Evolutionary conservation across 176 grass and related monocot species (phyloP).

Genomic region (Avena eriantha): DNA sequence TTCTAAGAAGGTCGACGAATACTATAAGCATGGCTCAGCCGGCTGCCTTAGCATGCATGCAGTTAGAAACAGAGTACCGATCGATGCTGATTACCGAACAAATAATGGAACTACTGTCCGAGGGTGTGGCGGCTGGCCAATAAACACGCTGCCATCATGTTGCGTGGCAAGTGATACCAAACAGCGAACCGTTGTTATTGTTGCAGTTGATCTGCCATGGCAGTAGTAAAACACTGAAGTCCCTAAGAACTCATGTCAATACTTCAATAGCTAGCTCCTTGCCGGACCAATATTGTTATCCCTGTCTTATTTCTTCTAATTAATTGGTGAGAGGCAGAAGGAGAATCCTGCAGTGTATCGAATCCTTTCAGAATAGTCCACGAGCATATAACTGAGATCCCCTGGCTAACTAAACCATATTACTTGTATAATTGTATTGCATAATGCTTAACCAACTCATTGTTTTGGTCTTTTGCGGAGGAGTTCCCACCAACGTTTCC

Average conservation of each 20-base stretch:
- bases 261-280: neutral
- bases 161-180: neutral
- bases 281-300: neutral
- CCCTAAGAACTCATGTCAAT: neutral
- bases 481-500: neutral
- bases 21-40: neutral
- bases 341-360: neutral
- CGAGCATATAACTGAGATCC: neutral
- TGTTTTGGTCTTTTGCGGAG: neutral
- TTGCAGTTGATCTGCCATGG: neutral
- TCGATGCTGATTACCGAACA: neutral
- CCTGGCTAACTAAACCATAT: neutral
- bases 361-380: neutral
- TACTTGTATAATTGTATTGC: neutral
- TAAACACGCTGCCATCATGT: neutral
- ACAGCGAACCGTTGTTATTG: neutral
- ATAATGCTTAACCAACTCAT: neutral
- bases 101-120: neutral
- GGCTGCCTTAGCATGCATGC: neutral
- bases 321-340: neutral
- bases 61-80: neutral
- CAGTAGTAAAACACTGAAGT: neutral
- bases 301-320: neutral
- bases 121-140: neutral
- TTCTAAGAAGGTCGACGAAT: too few species aligned